Percentiles rank a stretch among this genome's conserved stretches.
phyloP scores from a whole-genome alignment of 495 filamentous ascomycete species.

The Aspergillus asperescens region DNA sequence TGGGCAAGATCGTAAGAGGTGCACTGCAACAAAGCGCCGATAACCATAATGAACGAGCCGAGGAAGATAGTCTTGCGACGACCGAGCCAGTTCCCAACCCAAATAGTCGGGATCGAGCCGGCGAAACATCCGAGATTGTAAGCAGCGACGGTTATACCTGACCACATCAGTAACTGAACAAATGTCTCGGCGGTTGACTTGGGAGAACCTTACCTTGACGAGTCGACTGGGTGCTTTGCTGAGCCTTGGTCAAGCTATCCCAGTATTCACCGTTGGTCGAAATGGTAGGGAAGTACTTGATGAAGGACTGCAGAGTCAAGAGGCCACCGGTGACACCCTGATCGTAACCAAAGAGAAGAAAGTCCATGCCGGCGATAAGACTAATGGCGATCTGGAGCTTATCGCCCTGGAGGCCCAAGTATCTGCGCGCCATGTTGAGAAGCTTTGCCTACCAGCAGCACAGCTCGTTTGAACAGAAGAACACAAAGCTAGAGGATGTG shows the following conservation, averaged over 20 bases:
- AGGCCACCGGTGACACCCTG: constrained; percentile 58
- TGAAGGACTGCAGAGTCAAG: constrained; percentile 50
- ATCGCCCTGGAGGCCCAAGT: constrained; percentile 62
- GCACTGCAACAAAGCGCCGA: constrained; percentile 61
- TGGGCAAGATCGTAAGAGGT: constrained; percentile 57
- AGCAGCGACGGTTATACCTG: constrained; percentile 57
- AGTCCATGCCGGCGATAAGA: constrained; percentile 64
- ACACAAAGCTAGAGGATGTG: not conserved
- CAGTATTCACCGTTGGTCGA: constrained; percentile 36
- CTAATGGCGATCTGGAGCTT: constrained; percentile 64
- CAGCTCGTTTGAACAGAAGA: not conserved
- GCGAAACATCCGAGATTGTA: constrained; percentile 64
- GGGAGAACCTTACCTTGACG: constrained; percentile 45
- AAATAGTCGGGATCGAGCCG: constrained; percentile 54
- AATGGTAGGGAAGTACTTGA: constrained; percentile 52
- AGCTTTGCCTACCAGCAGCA: not conserved
- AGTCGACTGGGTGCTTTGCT: constrained; percentile 43
- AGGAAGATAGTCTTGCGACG: constrained; percentile 65
- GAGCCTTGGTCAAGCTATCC: constrained; percentile 17
- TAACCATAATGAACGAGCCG: constrained; percentile 63
- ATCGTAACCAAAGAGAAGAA: constrained; percentile 57
- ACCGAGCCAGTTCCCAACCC: constrained; percentile 61
- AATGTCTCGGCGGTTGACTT: not conserved
- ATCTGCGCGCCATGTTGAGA: constrained; percentile 33
- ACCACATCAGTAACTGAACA: too few species aligned